Percentiles rank a stretch among this genome's conserved stretches.
Evolutionary conservation across 306 rosid species (phyloP).

Genomic region (Cucurbita ficifolia): DNA sequence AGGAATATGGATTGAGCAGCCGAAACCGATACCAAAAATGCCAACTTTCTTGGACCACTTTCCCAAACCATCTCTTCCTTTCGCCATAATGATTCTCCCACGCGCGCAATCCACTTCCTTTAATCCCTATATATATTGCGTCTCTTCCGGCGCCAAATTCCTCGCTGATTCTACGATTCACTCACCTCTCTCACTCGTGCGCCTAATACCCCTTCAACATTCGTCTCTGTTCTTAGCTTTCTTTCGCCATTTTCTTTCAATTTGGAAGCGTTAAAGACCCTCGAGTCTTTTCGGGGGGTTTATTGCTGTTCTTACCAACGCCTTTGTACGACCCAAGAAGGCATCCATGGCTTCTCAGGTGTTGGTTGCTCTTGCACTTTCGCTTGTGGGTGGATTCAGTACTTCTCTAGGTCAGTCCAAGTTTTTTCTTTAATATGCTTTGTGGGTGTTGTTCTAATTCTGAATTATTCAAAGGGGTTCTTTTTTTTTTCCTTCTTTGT

Average conservation of each 20-base stretch:
- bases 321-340: neutral
- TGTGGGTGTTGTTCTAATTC: neutral
- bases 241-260: neutral
- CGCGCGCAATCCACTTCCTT: neutral
- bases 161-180: neutral
- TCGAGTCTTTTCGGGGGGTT: neutral
- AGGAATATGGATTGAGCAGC: neutral
- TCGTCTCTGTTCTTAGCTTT: neutral
- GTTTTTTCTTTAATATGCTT: neutral
- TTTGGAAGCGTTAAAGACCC: neutral
- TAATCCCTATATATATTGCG: neutral
- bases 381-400: conserved; percentile 79
- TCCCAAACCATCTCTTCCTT: conserved; percentile 43
- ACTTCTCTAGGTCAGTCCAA: conserved; percentile 64
- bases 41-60: conserved; percentile 15
- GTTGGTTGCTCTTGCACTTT: conserved; percentile 79
- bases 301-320: neutral
- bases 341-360: conserved; percentile 69
- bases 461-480: neutral
- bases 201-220: neutral
- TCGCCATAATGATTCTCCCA: conserved; percentile 8
- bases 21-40: neutral
- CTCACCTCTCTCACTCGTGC: neutral
- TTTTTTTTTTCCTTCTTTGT: neutral
- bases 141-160: neutral